A percentile compares a stretch with the other conserved stretches of the same genome.
These are phyloP conservation scores for Prunus mume DNA, from an alignment of 306 rosid species.

Conservation along the genomic window DNA sequence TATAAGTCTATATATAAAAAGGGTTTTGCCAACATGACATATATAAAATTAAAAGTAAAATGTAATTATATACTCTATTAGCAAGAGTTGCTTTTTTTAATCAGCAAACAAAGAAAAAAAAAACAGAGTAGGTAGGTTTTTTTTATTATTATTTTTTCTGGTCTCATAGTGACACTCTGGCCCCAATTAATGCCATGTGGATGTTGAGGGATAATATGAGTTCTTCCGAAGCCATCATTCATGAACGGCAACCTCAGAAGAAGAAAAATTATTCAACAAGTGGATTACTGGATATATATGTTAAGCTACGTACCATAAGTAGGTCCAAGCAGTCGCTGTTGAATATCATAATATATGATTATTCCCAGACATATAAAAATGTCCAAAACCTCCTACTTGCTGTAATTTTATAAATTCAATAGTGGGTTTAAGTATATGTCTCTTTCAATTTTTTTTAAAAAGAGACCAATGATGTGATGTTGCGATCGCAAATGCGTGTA, in stretches of 20 bases:
- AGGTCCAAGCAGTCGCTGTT: neutral
- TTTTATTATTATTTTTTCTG: neutral
- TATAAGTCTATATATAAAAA: neutral
- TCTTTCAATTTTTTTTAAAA: neutral
- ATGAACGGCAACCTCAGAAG: neutral
- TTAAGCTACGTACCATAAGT: neutral
- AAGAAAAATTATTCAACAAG: neutral
- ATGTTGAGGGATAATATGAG: neutral
- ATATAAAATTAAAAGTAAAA: neutral
- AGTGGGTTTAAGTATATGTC: neutral
- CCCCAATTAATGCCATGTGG: neutral
- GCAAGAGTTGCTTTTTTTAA: neutral
- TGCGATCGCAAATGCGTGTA: neutral
- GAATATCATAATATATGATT: neutral
- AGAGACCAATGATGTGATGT: neutral
- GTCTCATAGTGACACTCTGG: neutral
- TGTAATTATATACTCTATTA: neutral
- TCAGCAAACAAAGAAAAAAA: neutral
- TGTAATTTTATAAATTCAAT: neutral
- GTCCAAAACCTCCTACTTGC: constrained; percentile 6
- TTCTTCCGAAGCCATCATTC: constrained; percentile 3
- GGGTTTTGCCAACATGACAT: neutral
- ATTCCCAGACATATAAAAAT: neutral
- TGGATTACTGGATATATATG: neutral
- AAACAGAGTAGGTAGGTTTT: neutral